A percentile compares a stretch with the other conserved stretches of the same genome.
phyloP scores from a whole-genome alignment of 345 rosid genomes.

The Brassica nigra region DNA sequence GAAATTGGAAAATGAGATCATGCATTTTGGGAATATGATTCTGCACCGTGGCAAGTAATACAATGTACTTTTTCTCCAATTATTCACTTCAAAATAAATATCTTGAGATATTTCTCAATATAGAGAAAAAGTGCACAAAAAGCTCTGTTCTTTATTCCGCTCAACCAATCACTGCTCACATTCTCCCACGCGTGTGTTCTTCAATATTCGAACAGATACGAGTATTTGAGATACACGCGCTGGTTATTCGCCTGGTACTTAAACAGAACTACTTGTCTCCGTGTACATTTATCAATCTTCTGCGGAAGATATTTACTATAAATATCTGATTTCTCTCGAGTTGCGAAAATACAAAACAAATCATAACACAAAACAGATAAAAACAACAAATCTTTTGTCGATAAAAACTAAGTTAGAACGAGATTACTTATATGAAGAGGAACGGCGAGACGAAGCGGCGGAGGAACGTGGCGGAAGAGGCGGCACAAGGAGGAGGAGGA shows the following conservation, averaged over 20 bases:
- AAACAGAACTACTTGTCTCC: slow-evolving; percentile 22
- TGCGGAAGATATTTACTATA: slow-evolving; percentile 37
- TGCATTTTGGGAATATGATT: slow-evolving; percentile 30
- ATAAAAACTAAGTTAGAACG: background rate
- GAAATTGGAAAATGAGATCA: slow-evolving; percentile 21
- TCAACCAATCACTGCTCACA: slow-evolving; percentile 20
- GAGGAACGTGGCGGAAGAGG: slow-evolving; percentile 36
- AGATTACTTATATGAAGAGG: slow-evolving; percentile 27
- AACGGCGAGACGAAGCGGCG: slow-evolving; percentile 41
- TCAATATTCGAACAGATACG: background rate
- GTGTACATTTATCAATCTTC: slow-evolving; percentile 28
- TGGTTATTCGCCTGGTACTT: background rate
- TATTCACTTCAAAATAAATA: slow-evolving; percentile 22
- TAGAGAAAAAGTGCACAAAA: slow-evolving; percentile 36
- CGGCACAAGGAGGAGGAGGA: slow-evolving; percentile 33
- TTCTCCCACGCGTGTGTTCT: slow-evolving; percentile 28
- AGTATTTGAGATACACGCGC: background rate
- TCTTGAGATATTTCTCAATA: slow-evolving; percentile 33
- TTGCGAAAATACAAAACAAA: slow-evolving; percentile 24
- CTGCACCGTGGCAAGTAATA: slow-evolving; percentile 35
- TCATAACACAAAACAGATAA: background rate
- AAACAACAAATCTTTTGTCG: background rate
- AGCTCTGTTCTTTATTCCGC: slow-evolving; percentile 31
- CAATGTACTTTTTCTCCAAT: slow-evolving; percentile 15
- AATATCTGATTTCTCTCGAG: slow-evolving; percentile 33